Evolutionary conservation across 176 grass and related monocot genomes (phyloP).

Genomic region (Otatea glauca): DNA sequence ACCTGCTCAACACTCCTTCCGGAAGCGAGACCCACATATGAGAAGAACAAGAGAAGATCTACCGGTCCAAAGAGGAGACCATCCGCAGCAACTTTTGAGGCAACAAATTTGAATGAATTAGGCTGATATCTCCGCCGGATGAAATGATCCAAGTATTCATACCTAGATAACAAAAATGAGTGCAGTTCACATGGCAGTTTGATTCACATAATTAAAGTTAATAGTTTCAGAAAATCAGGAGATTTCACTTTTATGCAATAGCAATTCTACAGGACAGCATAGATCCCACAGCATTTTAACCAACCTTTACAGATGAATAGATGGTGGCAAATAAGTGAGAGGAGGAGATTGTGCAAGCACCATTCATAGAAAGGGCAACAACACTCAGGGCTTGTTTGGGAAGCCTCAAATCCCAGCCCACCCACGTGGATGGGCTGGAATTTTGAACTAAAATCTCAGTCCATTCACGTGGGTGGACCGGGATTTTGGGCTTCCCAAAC

Average conservation of each 20-base stretch:
- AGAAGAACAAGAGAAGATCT: constrained; percentile 85
- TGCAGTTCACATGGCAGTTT: constrained; percentile 1
- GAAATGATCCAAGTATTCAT: constrained; percentile 82
- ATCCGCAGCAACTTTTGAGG: constrained; percentile 79
- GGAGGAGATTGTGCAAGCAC: neutral
- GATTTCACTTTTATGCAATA: neutral
- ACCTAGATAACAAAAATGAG: constrained; percentile 56
- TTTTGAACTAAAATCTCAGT: too few relatives aligned
- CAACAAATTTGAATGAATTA: constrained; percentile 72
- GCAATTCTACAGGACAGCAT: neutral
- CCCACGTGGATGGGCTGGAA: too few relatives aligned
- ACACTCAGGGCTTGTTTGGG: neutral
- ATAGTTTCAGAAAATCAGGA: constrained; percentile 7
- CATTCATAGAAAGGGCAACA: neutral
- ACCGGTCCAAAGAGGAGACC: constrained; percentile 69
- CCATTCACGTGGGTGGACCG: too few relatives aligned
- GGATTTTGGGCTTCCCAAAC: too few relatives aligned
- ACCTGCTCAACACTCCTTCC: constrained; percentile 67
- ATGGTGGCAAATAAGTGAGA: neutral
- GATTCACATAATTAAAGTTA: neutral
- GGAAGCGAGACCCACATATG: constrained; percentile 79
- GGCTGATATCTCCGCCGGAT: constrained; percentile 66
- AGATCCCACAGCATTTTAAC: neutral
- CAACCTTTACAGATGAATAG: neutral
- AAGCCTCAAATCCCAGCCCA: too few relatives aligned